Conservation (phyloP, 768 basidiomycete species). For the Tricholoma saponaceum region DNA sequence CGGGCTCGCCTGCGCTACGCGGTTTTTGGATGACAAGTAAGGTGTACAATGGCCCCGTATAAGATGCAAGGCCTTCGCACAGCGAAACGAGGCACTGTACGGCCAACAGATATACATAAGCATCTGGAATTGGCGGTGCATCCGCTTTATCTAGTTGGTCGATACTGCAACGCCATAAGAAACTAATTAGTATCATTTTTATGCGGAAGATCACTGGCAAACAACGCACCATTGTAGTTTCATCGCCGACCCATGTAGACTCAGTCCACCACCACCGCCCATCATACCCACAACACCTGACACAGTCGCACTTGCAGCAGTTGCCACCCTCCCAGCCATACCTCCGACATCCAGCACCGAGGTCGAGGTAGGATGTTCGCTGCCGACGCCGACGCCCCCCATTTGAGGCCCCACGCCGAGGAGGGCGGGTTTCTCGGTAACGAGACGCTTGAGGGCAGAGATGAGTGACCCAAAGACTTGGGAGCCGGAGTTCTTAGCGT, state of each 20-base stretch:
- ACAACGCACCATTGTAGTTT: conserved; percentile 81
- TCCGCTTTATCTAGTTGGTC: conserved; percentile 98
- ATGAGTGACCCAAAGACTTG: conserved; percentile 77
- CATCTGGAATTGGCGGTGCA: conserved; percentile 87
- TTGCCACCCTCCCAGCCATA: conserved; percentile 81
- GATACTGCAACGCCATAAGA: conserved; percentile 50
- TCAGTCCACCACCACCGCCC: conserved; percentile 63
- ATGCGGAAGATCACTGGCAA: neutral
- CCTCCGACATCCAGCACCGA: conserved; percentile 60
- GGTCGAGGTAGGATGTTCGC: conserved; percentile 35
- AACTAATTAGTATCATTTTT: conserved; percentile 6
- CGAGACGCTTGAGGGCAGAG: conserved; percentile 77
- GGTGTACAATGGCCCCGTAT: conserved; percentile 73
- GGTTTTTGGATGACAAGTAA: conserved; percentile 64
- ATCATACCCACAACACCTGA: conserved; percentile 88
- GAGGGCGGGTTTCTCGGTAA: conserved; percentile 84
- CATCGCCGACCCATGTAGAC: conserved; percentile 72
- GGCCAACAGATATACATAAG: conserved; percentile 89
- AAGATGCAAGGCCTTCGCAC: conserved; percentile 79
- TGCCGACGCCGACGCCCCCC: conserved; percentile 67
- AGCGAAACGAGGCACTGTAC: conserved; percentile 85
- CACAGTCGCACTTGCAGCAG: conserved; percentile 77
- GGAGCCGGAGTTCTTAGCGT: conserved; percentile 54
- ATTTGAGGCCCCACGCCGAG: conserved; percentile 81
- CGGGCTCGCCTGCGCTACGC: conserved; percentile 55